These are phyloP conservation scores for Angomonas ambiguus DNA, from an alignment of 208 protist species.

Conservation along the genomic window DNA sequence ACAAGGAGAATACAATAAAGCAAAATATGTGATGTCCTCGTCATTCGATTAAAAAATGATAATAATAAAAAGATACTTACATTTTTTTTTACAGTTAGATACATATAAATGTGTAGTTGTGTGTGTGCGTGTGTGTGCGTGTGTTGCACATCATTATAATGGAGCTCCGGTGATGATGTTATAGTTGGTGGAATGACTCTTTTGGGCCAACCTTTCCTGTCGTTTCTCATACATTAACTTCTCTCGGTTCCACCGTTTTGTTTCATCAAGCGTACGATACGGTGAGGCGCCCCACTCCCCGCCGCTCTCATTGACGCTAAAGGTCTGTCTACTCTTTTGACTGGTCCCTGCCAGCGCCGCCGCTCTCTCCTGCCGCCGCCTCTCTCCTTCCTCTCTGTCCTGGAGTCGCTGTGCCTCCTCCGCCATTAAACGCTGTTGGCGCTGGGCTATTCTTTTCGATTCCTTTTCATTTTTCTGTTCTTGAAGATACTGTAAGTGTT, in stretches of 20 bases:
- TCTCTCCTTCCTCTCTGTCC: too few species aligned
- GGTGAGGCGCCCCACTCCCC: too few species aligned
- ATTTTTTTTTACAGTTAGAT: neutral
- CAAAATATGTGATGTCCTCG: slow-evolving; percentile 7
- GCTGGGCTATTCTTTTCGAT: neutral
- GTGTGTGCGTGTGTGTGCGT: neutral
- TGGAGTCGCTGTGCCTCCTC: too few species aligned
- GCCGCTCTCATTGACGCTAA: too few species aligned
- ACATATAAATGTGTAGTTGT: too few species aligned
- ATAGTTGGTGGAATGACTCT: neutral
- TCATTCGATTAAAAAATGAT: neutral
- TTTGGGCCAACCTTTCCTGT: neutral
- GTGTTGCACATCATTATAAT: slow-evolving; percentile 8
- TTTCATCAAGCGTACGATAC: too few species aligned
- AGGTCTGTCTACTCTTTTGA: too few species aligned
- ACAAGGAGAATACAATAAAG: neutral
- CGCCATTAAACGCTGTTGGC: too few species aligned
- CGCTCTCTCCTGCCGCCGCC: too few species aligned
- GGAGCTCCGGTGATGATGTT: neutral
- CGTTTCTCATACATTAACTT: neutral
- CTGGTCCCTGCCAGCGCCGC: too few species aligned
- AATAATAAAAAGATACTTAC: neutral
- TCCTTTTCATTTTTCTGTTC: slow-evolving; percentile 1
- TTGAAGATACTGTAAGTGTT: too few species aligned
- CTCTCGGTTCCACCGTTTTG: neutral